A percentile compares a stretch with the other conserved stretches of the same genome.
Conservation (phyloP, 768 basidiomycete genomes). For the Tulasnella sp. region DNA sequence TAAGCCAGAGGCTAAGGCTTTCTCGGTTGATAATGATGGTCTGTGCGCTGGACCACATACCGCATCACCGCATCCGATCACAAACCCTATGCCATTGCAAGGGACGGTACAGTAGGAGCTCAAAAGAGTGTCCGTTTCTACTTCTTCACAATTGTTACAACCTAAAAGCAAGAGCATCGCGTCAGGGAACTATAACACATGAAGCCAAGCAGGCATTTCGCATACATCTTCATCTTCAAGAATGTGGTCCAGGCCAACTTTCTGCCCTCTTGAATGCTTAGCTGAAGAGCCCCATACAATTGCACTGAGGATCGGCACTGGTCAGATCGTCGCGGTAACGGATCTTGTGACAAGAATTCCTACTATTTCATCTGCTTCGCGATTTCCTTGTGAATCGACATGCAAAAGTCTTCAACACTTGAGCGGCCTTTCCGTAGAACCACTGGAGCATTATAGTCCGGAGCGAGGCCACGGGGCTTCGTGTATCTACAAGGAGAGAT, state of each 20-base stretch:
- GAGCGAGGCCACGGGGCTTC: conserved; percentile 80
- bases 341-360: conserved; percentile 23
- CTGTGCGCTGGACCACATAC: too few species aligned
- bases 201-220: neutral
- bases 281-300: conserved; percentile 95
- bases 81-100: too few species aligned
- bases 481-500: conserved; percentile 45
- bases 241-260: conserved; percentile 78
- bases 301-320: conserved; percentile 37
- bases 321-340: neutral
- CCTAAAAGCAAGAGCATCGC: conserved; percentile 38
- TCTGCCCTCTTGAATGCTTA: conserved; percentile 95
- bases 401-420: conserved; percentile 83
- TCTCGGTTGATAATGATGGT: too few species aligned
- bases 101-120: too few species aligned
- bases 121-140: conserved; percentile 23
- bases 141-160: conserved; percentile 38
- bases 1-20: too few species aligned
- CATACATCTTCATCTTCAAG: conserved; percentile 81
- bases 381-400: conserved; percentile 91
- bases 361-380: conserved; percentile 96
- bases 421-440: conserved; percentile 43
- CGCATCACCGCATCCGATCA: too few species aligned
- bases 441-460: conserved; percentile 86
- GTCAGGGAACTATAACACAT: conserved; percentile 10